These are phyloP conservation scores for Ormosia semicastrata DNA, from an alignment of 306 rosid genomes.

Conservation along the genomic window DNA sequence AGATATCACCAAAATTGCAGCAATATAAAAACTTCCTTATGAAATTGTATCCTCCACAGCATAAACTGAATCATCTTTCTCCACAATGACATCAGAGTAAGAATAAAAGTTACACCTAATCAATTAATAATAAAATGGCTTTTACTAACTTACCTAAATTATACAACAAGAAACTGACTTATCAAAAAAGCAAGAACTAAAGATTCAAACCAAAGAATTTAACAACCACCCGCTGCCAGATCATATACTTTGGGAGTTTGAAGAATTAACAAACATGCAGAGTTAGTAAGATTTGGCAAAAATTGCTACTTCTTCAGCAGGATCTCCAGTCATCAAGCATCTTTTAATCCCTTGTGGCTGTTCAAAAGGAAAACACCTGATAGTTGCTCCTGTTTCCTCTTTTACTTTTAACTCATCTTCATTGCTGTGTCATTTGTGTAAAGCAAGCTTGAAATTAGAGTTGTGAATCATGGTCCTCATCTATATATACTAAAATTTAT, in stretches of 20 bases:
- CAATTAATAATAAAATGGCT: constrained; percentile 20
- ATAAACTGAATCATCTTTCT: not conserved
- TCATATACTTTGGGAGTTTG: constrained; percentile 1
- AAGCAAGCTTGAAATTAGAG: constrained; percentile 33
- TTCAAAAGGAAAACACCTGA: constrained; percentile 91
- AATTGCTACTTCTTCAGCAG: constrained; percentile 89
- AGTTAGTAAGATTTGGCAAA: constrained; percentile 83
- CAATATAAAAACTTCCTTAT: not conserved
- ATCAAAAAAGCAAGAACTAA: not conserved
- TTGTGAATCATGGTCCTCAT: constrained; percentile 21
- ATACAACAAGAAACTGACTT: constrained; percentile 16
- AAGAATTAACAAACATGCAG: not conserved
- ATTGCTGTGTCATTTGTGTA: constrained; percentile 48
- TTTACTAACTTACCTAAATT: constrained; percentile 11
- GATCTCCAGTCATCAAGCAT: constrained; percentile 84
- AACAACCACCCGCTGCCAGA: not conserved
- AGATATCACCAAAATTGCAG: constrained; percentile 14
- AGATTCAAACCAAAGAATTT: not conserved
- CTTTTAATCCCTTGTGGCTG: constrained; percentile 70
- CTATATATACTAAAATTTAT: not conserved
- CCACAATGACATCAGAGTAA: not conserved
- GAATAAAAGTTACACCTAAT: constrained; percentile 5
- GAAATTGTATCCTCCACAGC: not conserved
- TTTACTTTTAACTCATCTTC: constrained; percentile 81
- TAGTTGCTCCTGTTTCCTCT: constrained; percentile 97